These are phyloP conservation scores for Neopestalotiopsis sp. DNA, from an alignment of 2,329 filamentous ascomycete genomes.

Conservation along the genomic window DNA sequence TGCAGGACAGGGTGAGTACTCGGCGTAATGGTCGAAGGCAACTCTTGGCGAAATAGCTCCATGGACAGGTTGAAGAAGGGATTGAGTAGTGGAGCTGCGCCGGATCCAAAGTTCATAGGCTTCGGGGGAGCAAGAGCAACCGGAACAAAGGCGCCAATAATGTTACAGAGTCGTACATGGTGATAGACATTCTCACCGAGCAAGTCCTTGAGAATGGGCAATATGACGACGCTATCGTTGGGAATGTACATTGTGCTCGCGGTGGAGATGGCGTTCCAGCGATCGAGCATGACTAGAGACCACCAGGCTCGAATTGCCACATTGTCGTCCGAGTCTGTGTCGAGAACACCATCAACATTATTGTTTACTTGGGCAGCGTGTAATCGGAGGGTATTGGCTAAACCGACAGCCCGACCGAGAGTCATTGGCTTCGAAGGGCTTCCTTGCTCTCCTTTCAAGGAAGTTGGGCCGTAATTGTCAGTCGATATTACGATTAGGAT, in stretches of 20 bases:
- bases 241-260: constrained; percentile 67
- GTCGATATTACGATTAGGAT: constrained; percentile 70
- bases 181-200: constrained; percentile 69
- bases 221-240: constrained; percentile 64
- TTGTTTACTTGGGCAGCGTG: constrained; percentile 48
- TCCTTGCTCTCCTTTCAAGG: constrained; percentile 44
- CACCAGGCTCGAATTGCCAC: constrained; percentile 72
- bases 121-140: constrained; percentile 49
- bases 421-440: constrained; percentile 58
- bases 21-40: constrained; percentile 62
- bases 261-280: constrained; percentile 74
- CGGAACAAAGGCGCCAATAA: constrained; percentile 60
- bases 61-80: constrained; percentile 60
- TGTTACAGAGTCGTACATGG: constrained; percentile 64
- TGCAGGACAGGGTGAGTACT: constrained; percentile 61
- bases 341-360: constrained; percentile 47
- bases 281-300: constrained; percentile 72
- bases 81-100: constrained; percentile 48
- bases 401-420: constrained; percentile 67
- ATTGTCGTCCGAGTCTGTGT: constrained; percentile 65
- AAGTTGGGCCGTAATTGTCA: constrained; percentile 57
- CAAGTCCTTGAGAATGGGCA: constrained; percentile 61
- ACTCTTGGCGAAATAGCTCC: constrained; percentile 69
- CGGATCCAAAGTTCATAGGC: constrained; percentile 45
- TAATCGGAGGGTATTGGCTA: constrained; percentile 69